These are phyloP conservation scores for Marasmius tenuissimus DNA, from an alignment of 1,284 basidiomycete genomes.

Conservation along the genomic window DNA sequence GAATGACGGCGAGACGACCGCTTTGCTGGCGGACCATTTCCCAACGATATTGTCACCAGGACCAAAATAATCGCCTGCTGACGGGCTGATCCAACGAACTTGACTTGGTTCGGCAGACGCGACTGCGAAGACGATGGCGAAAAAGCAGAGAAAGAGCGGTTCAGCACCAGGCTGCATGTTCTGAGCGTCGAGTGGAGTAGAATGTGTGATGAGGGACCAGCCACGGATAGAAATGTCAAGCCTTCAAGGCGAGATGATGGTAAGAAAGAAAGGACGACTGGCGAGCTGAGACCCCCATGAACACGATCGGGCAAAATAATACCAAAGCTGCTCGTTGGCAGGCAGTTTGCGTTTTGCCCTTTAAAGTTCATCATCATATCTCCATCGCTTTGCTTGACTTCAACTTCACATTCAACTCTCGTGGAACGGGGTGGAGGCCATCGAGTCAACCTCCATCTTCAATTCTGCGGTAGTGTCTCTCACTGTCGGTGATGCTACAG, in stretches of 20 bases:
- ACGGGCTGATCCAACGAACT: constrained; percentile 14
- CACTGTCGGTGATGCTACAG: constrained; percentile 19
- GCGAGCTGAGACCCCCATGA: background rate
- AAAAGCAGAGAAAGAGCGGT: background rate
- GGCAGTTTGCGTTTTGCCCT: background rate
- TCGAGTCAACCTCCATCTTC: constrained; percentile 55
- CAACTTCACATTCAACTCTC: background rate
- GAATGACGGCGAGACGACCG: constrained; percentile 26
- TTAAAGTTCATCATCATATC: background rate
- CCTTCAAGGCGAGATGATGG: constrained; percentile 12
- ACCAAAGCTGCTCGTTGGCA: background rate
- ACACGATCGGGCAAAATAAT: constrained; percentile 3
- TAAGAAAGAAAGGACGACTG: constrained; percentile 7
- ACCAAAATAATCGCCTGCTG: constrained; percentile 14
- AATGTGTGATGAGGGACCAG: constrained; percentile 1
- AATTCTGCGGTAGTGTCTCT: constrained; percentile 6
- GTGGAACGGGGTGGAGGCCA: constrained; percentile 46
- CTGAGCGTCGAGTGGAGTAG: background rate
- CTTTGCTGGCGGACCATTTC: constrained; percentile 24
- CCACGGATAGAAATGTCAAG: constrained; percentile 4
- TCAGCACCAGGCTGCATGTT: constrained; percentile 5
- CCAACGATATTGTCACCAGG: constrained; percentile 28
- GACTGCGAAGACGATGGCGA: background rate
- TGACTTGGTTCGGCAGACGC: constrained; percentile 1
- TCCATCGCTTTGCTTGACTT: background rate